These are phyloP conservation scores for Tolypocladium amazonense DNA, from an alignment of 2,329 filamentous ascomycete species.

Conservation along the genomic window DNA sequence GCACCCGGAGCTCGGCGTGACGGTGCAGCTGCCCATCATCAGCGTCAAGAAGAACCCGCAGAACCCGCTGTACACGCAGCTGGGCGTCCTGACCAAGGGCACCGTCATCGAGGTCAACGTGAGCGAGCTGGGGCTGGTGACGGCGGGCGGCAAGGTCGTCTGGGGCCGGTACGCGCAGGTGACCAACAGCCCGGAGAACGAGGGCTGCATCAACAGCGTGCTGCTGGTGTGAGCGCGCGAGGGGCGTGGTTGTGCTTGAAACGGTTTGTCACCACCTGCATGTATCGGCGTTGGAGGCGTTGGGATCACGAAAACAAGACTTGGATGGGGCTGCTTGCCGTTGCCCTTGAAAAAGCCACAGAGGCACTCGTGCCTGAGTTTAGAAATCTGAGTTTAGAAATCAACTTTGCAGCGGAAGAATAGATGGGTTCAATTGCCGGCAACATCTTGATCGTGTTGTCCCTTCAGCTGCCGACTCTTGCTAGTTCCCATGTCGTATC, in stretches of 20 bases:
- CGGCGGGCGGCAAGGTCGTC: conserved; percentile 82
- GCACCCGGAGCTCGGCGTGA: conserved; percentile 73
- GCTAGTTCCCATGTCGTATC: not conserved
- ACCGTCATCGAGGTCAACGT: conserved; percentile 83
- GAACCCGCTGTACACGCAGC: conserved; percentile 82
- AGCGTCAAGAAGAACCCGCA: conserved; percentile 60
- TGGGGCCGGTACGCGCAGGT: conserved; percentile 69
- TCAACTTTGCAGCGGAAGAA: not conserved
- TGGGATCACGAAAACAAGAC: conserved; percentile 3
- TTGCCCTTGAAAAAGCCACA: too few species aligned
- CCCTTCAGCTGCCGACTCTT: too few species aligned
- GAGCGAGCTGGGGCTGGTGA: conserved; percentile 81
- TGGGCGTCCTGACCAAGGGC: conserved; percentile 81
- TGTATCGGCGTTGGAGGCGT: conserved; percentile 17
- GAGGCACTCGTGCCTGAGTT: not conserved
- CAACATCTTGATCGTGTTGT: not conserved
- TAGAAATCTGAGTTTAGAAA: too few species aligned
- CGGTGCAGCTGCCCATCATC: conserved; percentile 75
- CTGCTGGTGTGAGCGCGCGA: conserved; percentile 16
- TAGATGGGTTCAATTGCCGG: not conserved
- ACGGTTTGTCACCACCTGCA: conserved; percentile 8
- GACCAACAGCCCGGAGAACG: conserved; percentile 37
- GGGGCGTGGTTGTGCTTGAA: not conserved
- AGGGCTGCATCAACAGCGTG: conserved; percentile 33
- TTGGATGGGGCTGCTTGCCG: too few species aligned